Evolutionary conservation across 2,329 filamentous ascomycete species (phyloP).

Genomic region (Scedosporium boydii): DNA sequence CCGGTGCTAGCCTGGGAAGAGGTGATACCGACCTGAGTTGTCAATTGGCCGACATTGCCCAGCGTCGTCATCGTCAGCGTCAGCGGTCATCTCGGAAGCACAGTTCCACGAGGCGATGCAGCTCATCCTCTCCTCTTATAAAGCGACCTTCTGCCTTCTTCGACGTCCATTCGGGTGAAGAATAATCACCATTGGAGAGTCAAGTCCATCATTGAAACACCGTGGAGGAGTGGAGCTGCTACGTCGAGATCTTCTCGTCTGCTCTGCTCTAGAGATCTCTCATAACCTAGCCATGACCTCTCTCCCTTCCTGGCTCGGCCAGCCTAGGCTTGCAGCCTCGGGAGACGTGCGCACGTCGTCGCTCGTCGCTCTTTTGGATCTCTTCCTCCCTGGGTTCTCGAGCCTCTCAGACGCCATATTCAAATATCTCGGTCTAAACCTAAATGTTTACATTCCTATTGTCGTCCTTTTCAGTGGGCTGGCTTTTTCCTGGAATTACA

Average conservation of each 20-base stretch:
- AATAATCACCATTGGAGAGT: too few species aligned
- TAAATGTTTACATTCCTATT: slow-evolving; percentile 52
- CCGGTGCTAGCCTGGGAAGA: too few species aligned
- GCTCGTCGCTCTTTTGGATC: slow-evolving; percentile 38
- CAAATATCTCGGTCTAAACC: slow-evolving; percentile 50
- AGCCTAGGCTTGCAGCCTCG: not conserved
- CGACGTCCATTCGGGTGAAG: too few species aligned
- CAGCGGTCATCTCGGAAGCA: too few species aligned
- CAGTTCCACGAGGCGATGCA: too few species aligned
- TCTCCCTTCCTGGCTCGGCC: not conserved
- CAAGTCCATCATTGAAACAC: too few species aligned
- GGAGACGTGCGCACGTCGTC: not conserved
- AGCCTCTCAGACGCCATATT: slow-evolving; percentile 42
- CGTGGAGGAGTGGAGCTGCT: too few species aligned
- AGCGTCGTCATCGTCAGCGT: too few species aligned
- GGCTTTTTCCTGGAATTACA: slow-evolving; percentile 42
- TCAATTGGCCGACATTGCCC: too few species aligned
- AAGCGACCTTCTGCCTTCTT: too few species aligned
- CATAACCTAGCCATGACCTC: not conserved
- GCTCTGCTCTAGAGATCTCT: not conserved
- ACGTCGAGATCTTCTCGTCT: not conserved
- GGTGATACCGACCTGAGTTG: too few species aligned
- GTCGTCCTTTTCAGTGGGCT: slow-evolving; percentile 40
- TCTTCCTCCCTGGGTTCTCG: slow-evolving; percentile 57
- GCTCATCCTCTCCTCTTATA: too few species aligned